Conservation (phyloP, 2,329 filamentous ascomycete species). For the Knoxdaviesia capensis region DNA sequence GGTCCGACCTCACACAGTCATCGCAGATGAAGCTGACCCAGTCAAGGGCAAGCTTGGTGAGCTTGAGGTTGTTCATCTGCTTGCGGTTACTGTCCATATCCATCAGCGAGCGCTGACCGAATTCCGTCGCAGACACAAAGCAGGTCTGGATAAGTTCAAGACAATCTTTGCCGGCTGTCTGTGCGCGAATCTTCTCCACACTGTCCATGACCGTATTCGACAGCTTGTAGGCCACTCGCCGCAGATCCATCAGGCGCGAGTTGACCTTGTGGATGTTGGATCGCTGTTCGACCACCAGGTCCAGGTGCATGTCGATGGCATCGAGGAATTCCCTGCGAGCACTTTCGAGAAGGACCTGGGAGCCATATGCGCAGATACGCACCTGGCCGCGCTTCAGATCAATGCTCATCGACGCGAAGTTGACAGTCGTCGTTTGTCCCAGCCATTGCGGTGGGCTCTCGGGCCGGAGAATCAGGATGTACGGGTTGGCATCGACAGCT, state of each 20-base stretch:
- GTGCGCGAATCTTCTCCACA: conserved; percentile 76
- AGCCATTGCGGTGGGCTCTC: conserved; percentile 67
- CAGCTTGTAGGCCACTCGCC: conserved; percentile 86
- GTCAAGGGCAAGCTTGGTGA: conserved; percentile 81
- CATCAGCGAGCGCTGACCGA: conserved; percentile 80
- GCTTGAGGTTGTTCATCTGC: conserved; percentile 91
- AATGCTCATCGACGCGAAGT: conserved; percentile 48
- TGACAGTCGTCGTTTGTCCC: conserved; percentile 50
- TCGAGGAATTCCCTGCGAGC: conserved; percentile 64
- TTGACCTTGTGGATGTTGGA: conserved; percentile 91
- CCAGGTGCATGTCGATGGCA: conserved; percentile 64
- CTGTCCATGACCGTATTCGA: conserved; percentile 99
- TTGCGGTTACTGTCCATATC: conserved; percentile 93
- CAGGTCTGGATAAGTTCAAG: conserved; percentile 95
- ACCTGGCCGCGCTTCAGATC: conserved; percentile 77
- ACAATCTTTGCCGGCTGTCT: conserved; percentile 68
- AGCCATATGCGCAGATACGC: conserved; percentile 74
- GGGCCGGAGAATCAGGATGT: conserved; percentile 67
- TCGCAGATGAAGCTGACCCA: conserved; percentile 98
- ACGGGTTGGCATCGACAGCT: conserved; percentile 35
- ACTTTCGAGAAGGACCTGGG: conserved; percentile 54
- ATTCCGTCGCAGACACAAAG: conserved; percentile 97
- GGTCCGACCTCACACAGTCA: conserved; percentile 82
- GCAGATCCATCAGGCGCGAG: conserved; percentile 75
- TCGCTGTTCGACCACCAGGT: conserved; percentile 76